These are phyloP conservation scores for Phytopythium helicoides DNA, from an alignment of 352 stramenopile genomes.

Conservation along the genomic window DNA sequence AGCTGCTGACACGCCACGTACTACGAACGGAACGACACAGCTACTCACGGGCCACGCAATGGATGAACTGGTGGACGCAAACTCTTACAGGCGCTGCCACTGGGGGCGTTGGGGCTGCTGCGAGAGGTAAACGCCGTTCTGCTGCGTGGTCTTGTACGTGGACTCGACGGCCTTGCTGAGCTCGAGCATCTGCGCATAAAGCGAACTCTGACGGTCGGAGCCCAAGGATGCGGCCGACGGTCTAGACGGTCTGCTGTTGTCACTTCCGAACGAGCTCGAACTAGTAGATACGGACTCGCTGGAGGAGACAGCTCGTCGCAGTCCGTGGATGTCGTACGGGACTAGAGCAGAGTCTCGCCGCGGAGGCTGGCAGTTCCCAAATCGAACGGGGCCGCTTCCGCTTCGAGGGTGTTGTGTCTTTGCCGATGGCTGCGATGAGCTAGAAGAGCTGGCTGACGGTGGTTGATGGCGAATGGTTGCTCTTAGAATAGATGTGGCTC, in stretches of 20 bases:
- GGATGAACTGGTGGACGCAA: too few species aligned
- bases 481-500: not conserved
- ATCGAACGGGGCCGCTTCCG: not conserved
- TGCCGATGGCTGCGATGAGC: too few species aligned
- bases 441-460: not conserved
- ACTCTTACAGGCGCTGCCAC: not conserved
- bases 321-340: slow-evolving; percentile 8
- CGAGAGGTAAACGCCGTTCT: slow-evolving; percentile 32
- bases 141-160: slow-evolving; percentile 33
- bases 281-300: not conserved
- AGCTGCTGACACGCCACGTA: too few species aligned
- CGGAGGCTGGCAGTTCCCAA: slow-evolving; percentile 5
- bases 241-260: slow-evolving; percentile 10
- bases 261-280: slow-evolving; percentile 1
- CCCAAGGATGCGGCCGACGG: not conserved
- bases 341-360: not conserved
- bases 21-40: too few species aligned
- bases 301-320: slow-evolving; percentile 9
- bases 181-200: slow-evolving; percentile 37
- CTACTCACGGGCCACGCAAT: too few species aligned
- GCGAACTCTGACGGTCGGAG: slow-evolving; percentile 12
- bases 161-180: slow-evolving; percentile 29
- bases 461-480: not conserved
- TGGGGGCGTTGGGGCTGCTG: slow-evolving; percentile 14
- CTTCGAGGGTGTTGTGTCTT: not conserved